Evolutionary conservation across 1,139 yeast genomes (phyloP), one percentile per base, ranked within the genome.

Genomic region (Saccharomyces hybrid): DNA sequence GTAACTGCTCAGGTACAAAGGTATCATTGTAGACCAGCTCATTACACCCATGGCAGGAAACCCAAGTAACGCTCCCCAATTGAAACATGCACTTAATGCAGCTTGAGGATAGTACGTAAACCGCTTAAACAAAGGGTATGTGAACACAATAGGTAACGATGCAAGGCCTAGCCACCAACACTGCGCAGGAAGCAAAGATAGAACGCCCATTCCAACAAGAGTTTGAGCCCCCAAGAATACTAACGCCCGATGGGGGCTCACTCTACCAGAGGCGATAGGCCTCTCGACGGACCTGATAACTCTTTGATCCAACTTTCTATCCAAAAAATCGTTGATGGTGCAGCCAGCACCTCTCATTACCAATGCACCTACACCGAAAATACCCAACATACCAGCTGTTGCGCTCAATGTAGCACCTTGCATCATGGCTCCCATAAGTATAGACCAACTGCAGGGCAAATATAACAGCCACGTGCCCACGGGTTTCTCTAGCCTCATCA

Each of bases 311-410:
- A 91, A 75, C 58, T 91, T 77, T 55, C 91, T 76, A 68, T 95
- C 99, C 68, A 85, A 75, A 53, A 91, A 75, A 70, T 95, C 99
- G 66, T 95, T 95, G 55, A 95, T 85, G 1, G 96, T 91, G 69
- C 99, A 95, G 0, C 99, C 99, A 1, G 97, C 98, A 44, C 98
- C 97, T 70, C 99, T 80, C 97, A 95, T 93, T 14, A 91, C 77
- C 46, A 91, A 67, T 0, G 98, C 82, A 11, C 99, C 99, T 2
- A 84, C 75, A 1, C 93, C 83, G 66, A 91, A 93, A 28, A 91
- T 73, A 0, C 78, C 75, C 44, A 86, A 67, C 62, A 84, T 86
- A 60, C 78, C 77, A 0, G 78, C 57, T 0, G 91, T 82, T 0
- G 84, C 78, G 0, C 81, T 63, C 3, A 88, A 54, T 0, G 97